Evolutionary conservation across 257 asterid genomes (phyloP).

Genomic region (Solanum clarkiae): DNA sequence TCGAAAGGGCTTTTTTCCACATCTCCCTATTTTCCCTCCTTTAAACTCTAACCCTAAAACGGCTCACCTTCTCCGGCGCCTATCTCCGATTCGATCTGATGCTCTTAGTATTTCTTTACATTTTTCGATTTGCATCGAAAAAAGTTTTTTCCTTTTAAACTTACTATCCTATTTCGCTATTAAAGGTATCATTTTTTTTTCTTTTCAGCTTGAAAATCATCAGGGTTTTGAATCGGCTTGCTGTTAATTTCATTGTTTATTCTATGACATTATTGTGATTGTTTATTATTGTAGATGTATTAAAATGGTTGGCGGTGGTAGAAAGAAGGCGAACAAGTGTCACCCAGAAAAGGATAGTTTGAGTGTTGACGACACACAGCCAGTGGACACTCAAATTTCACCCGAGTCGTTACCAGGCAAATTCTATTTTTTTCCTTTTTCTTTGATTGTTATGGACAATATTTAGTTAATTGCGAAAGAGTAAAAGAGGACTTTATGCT

Average conservation of each 20-base stretch:
- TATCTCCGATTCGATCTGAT: not conserved
- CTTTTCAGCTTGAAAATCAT: not conserved
- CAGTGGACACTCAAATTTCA: conserved; percentile 27
- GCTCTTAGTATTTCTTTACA: not conserved
- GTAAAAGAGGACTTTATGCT: not conserved
- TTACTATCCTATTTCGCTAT: not conserved
- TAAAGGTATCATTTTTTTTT: not conserved
- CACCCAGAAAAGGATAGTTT: conserved; percentile 9
- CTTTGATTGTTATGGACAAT: not conserved
- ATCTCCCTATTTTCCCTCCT: conserved; percentile 19
- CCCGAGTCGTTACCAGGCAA: conserved; percentile 18
- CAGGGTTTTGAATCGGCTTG: not conserved
- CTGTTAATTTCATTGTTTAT: not conserved
- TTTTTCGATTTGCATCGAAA: not conserved
- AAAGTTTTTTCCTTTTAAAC: not conserved
- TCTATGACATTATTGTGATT: not conserved
- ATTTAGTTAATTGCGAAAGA: not conserved
- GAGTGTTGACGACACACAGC: conserved; percentile 23
- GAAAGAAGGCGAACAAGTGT: not conserved
- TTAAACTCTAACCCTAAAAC: not conserved
- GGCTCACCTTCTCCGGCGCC: not conserved
- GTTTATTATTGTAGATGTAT: conserved; percentile 16
- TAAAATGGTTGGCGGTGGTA: conserved; percentile 24
- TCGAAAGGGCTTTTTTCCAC: not conserved
- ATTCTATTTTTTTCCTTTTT: not conserved